A percentile compares a stretch with the other conserved stretches of the same genome.
Conservation (phyloP, 352 stramenopile species). For the Phytophthora syringae region DNA sequence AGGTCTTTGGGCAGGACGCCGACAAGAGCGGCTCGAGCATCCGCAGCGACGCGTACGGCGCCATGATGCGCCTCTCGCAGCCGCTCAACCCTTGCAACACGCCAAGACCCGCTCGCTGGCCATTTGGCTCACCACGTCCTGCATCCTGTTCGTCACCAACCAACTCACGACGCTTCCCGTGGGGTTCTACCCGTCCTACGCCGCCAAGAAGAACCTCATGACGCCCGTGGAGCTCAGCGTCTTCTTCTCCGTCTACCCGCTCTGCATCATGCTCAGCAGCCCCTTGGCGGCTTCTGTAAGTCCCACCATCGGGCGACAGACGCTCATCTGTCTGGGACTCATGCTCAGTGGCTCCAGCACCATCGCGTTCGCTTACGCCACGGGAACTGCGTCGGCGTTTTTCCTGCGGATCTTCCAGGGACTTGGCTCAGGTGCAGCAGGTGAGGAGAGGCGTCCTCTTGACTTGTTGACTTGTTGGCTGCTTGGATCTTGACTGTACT, state of each 20-base stretch:
- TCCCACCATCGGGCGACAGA: slow-evolving; percentile 56
- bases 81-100: slow-evolving; percentile 61
- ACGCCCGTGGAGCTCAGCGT: slow-evolving; percentile 55
- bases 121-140: slow-evolving; percentile 57
- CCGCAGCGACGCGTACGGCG: slow-evolving; percentile 46
- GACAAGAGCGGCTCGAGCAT: slow-evolving; percentile 48
- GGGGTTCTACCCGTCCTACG: slow-evolving; percentile 78
- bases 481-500: not conserved
- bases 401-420: slow-evolving; percentile 65
- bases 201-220: slow-evolving; percentile 51
- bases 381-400: slow-evolving; percentile 45
- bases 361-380: slow-evolving; percentile 68
- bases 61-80: slow-evolving; percentile 68
- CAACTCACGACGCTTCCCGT: slow-evolving; percentile 77
- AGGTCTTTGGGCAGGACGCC: slow-evolving; percentile 26
- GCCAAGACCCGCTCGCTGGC: slow-evolving; percentile 47
- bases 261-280: slow-evolving; percentile 80
- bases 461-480: not conserved
- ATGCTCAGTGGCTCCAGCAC: slow-evolving; percentile 69
- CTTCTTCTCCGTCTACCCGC: slow-evolving; percentile 78
- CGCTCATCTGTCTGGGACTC: slow-evolving; percentile 73
- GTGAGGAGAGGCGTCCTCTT: slow-evolving; percentile 14
- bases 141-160: slow-evolving; percentile 74
- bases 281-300: slow-evolving; percentile 56
- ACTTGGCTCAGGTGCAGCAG: slow-evolving; percentile 57